Conservation (phyloP, 1,139 yeast genomes). For the Taiozyma sp. region DNA sequence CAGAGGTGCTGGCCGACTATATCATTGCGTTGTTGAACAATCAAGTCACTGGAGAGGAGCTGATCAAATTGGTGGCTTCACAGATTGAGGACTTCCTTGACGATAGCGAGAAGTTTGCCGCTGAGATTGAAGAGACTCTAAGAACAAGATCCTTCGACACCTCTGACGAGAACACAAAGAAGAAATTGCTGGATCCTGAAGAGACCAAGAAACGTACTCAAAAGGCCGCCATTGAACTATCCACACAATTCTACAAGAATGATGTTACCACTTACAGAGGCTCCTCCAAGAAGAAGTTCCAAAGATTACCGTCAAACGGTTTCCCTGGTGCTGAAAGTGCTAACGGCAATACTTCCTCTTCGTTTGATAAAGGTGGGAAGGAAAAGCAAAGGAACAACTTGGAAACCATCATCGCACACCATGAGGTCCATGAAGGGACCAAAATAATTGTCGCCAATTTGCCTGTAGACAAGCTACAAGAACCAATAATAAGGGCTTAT, state of each 20-base stretch:
- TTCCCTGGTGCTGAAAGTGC: neutral
- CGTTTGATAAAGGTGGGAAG: neutral
- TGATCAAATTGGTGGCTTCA: constrained; percentile 28
- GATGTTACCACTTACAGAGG: constrained; percentile 11
- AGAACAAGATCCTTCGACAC: constrained; percentile 10
- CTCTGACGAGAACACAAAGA: neutral
- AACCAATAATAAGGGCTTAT: constrained; percentile 29
- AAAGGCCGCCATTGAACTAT: constrained; percentile 6
- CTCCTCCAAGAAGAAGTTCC: constrained; percentile 4
- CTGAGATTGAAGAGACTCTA: constrained; percentile 25
- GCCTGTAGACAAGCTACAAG: constrained; percentile 37
- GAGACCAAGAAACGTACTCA: constrained; percentile 6
- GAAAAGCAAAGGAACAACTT: constrained; percentile 6
- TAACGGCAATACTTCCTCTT: neutral
- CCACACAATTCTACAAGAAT: constrained; percentile 8
- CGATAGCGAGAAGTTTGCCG: constrained; percentile 26
- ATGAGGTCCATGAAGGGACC: constrained; percentile 18
- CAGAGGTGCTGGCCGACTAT: constrained; percentile 40
- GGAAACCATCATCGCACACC: constrained; percentile 14
- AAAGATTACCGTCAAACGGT: neutral
- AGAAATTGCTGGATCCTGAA: constrained; percentile 2
- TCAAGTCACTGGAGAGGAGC: constrained; percentile 29
- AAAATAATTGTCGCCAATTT: constrained; percentile 36
- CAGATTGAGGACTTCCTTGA: constrained; percentile 33
- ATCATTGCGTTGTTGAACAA: constrained; percentile 38